These are phyloP conservation scores for Thermomucor indicae-seudaticae DNA, from an alignment of 371 early-diverging fungal species.

Conservation along the genomic window DNA sequence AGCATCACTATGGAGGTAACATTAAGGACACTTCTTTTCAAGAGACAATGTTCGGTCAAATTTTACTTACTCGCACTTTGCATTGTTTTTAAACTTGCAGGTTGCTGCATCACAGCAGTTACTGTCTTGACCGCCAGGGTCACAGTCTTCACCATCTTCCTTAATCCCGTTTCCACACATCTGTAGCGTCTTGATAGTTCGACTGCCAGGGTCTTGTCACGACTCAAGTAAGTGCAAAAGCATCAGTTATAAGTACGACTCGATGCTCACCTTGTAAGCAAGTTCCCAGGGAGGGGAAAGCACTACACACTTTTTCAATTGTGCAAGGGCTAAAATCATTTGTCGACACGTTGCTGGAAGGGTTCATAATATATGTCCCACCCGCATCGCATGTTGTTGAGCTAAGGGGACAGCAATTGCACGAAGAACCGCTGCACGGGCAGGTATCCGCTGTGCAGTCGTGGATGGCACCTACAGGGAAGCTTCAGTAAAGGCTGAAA, in stretches of 20 bases:
- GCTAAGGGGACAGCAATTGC: slow-evolving; percentile 70
- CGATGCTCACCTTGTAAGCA: slow-evolving; percentile 52
- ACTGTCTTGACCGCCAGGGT: slow-evolving; percentile 76
- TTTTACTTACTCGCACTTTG: slow-evolving; percentile 66
- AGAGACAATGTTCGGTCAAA: background rate
- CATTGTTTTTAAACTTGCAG: slow-evolving; percentile 75
- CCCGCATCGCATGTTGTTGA: slow-evolving; percentile 68
- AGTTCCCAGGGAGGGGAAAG: slow-evolving; percentile 42
- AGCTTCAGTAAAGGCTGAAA: background rate
- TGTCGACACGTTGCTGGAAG: slow-evolving; percentile 70
- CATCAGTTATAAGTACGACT: too few species aligned
- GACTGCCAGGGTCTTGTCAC: slow-evolving; percentile 55
- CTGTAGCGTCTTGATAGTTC: slow-evolving; percentile 37
- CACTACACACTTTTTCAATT: slow-evolving; percentile 61
- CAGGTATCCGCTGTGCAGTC: slow-evolving; percentile 64
- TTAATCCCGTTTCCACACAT: slow-evolving; percentile 95
- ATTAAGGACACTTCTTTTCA: background rate
- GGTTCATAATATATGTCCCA: slow-evolving; percentile 79
- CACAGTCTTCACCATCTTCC: slow-evolving; percentile 92
- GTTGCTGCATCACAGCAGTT: slow-evolving; percentile 80
- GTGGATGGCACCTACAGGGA: slow-evolving; percentile 56
- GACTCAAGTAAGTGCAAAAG: background rate
- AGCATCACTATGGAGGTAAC: slow-evolving; percentile 47
- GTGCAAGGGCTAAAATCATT: slow-evolving; percentile 81
- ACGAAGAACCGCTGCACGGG: slow-evolving; percentile 42